Conservation (phyloP, 1,284 basidiomycete species). For the Austroboletus sp. region DNA sequence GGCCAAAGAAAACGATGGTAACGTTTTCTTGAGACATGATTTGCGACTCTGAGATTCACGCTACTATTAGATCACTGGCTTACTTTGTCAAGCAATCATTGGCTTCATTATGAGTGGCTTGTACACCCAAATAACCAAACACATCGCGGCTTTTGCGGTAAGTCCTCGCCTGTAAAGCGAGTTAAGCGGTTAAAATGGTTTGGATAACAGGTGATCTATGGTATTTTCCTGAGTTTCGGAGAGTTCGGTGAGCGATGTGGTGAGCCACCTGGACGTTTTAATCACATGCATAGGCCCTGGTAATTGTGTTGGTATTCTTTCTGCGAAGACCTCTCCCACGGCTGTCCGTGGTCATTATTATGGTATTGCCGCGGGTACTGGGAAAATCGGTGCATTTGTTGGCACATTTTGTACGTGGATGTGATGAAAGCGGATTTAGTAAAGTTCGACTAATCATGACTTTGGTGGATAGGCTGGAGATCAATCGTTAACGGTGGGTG, state of each 20-base stretch:
- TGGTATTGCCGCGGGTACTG: constrained; percentile 78
- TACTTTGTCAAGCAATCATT: constrained; percentile 63
- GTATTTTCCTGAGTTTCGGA: constrained; percentile 83
- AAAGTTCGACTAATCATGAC: constrained; percentile 8
- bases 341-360: constrained; percentile 84
- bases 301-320: constrained; percentile 75
- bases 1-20: constrained; percentile 74
- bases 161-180: constrained; percentile 14
- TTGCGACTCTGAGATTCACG: constrained; percentile 1
- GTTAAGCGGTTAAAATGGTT: background rate
- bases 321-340: constrained; percentile 76
- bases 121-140: constrained; percentile 53
- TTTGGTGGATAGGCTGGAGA: constrained; percentile 49
- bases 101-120: constrained; percentile 83
- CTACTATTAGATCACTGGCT: constrained; percentile 53
- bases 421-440: background rate
- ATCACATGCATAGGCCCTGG: constrained; percentile 50
- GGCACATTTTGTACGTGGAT: constrained; percentile 62
- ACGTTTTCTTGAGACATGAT: constrained; percentile 1
- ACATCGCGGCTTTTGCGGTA: constrained; percentile 76
- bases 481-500: constrained; percentile 55
- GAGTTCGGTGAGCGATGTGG: constrained; percentile 49
- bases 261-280: background rate
- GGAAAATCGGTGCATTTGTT: constrained; percentile 85
- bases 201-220: constrained; percentile 62